Percentiles rank a stretch among this genome's conserved stretches.
Conservation (phyloP, 352 stramenopile species). For the Blastocystis sp. region DNA sequence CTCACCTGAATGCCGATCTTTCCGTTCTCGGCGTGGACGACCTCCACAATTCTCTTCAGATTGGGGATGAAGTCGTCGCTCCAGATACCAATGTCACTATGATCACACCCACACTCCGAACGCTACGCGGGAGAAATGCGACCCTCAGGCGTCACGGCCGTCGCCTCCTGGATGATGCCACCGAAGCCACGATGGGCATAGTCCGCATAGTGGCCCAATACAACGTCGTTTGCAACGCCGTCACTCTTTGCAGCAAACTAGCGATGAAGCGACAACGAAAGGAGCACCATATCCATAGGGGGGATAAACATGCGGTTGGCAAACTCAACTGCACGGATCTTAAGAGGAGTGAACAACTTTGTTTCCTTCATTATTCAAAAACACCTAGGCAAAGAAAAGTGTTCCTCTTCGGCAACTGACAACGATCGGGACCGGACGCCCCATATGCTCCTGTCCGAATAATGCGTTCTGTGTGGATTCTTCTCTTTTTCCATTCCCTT, state of each 20-base stretch:
- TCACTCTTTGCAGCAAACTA: neutral
- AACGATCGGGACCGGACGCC: neutral
- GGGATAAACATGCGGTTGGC: slow-evolving; percentile 43
- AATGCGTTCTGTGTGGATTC: slow-evolving; percentile 15
- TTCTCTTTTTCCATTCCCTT: neutral
- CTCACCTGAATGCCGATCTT: slow-evolving; percentile 63
- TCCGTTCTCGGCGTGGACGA: neutral
- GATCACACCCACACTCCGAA: neutral
- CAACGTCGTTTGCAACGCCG: slow-evolving; percentile 22
- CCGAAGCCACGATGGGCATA: slow-evolving; percentile 59
- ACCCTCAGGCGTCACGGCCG: slow-evolving; percentile 33
- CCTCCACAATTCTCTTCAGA: slow-evolving; percentile 28
- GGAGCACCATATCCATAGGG: slow-evolving; percentile 42
- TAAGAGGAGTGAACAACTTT: slow-evolving; percentile 60
- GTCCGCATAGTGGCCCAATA: slow-evolving; percentile 36
- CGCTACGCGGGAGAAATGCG: slow-evolving; percentile 37
- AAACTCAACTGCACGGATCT: slow-evolving; percentile 1
- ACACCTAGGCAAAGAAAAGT: neutral
- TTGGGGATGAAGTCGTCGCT: slow-evolving; percentile 33
- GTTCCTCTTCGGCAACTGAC: neutral
- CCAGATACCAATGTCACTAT: slow-evolving; percentile 56
- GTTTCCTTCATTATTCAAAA: slow-evolving; percentile 35
- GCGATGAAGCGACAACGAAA: neutral
- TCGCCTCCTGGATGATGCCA: slow-evolving; percentile 52
- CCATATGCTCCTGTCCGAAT: neutral